Conservation (phyloP, 2,329 filamentous ascomycete species). For the Bipolaris cookei region DNA sequence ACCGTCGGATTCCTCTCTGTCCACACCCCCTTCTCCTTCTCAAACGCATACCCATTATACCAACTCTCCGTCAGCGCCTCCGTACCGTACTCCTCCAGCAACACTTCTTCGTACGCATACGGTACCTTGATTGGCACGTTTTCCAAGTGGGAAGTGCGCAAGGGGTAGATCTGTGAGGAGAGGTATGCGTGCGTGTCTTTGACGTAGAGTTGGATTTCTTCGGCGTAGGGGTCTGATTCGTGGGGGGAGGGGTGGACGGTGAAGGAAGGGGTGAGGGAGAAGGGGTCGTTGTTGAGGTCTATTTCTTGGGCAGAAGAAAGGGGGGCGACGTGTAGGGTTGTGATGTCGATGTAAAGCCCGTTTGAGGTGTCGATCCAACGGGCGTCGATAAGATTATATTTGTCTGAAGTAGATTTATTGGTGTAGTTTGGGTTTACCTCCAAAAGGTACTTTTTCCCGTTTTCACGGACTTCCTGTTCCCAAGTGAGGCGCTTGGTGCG, state of each 20-base stretch:
- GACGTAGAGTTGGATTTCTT: conserved; percentile 43
- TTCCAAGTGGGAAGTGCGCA: conserved; percentile 63
- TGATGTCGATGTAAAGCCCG: conserved; percentile 68
- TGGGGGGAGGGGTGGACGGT: conserved; percentile 5
- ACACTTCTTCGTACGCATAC: conserved; percentile 61
- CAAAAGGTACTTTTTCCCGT: conserved; percentile 57
- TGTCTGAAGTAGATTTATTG: conserved; percentile 54
- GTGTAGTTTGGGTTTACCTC: conserved; percentile 65
- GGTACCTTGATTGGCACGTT: conserved; percentile 61
- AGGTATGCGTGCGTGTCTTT: conserved; percentile 64
- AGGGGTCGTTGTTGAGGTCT: not conserved
- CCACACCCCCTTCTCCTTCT: conserved; percentile 41
- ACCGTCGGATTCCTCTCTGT: not conserved
- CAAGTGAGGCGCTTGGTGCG: not conserved
- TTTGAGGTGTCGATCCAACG: conserved; percentile 66
- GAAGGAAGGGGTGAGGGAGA: not conserved
- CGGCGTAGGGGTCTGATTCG: not conserved
- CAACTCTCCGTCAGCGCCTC: conserved; percentile 55
- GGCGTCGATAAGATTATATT: conserved; percentile 64
- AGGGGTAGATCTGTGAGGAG: conserved; percentile 62
- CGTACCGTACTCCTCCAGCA: conserved; percentile 62
- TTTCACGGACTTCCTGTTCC: conserved; percentile 19
- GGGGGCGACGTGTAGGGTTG: conserved; percentile 58
- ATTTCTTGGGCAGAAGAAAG: conserved; percentile 21
- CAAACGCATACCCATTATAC: conserved; percentile 55